These are phyloP conservation scores for Suillus brevipes DNA, from an alignment of 768 basidiomycete species.

Conservation along the genomic window DNA sequence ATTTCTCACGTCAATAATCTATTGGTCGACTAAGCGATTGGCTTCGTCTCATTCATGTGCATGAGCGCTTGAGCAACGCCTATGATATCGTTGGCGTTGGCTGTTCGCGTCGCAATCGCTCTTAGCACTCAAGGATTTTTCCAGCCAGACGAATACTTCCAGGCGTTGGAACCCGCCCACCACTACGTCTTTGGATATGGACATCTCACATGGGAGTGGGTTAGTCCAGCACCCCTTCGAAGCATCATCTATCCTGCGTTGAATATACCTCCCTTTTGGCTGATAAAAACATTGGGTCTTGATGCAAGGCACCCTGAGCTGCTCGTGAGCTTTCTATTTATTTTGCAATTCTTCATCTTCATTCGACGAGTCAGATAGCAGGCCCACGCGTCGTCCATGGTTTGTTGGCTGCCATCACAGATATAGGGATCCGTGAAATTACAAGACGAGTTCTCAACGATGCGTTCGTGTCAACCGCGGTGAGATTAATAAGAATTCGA, in stretches of 20 bases:
- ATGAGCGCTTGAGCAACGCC: not conserved
- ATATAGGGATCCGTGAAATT: slow-evolving; percentile 69
- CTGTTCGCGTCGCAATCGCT: slow-evolving; percentile 59
- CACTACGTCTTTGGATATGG: slow-evolving; percentile 89
- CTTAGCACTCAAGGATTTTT: slow-evolving; percentile 82
- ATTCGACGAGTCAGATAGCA: slow-evolving; percentile 48
- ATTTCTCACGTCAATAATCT: not conserved
- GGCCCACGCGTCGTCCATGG: slow-evolving; percentile 81
- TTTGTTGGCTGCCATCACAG: slow-evolving; percentile 73
- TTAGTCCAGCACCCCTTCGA: slow-evolving; percentile 63
- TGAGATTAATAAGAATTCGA: slow-evolving; percentile 38
- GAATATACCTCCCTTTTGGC: slow-evolving; percentile 78
- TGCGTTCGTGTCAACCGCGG: slow-evolving; percentile 58
- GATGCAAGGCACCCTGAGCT: slow-evolving; percentile 47
- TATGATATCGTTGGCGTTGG: not conserved
- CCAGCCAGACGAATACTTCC: slow-evolving; percentile 97
- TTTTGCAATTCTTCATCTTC: slow-evolving; percentile 6
- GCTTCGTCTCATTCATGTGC: not conserved
- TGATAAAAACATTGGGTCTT: slow-evolving; percentile 55
- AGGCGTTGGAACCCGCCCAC: slow-evolving; percentile 92
- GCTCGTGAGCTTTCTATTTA: slow-evolving; percentile 53
- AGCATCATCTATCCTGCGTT: slow-evolving; percentile 80
- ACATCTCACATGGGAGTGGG: slow-evolving; percentile 96
- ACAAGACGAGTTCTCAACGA: slow-evolving; percentile 57
- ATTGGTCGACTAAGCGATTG: not conserved